These are phyloP conservation scores for Cryptosporidium ubiquitum DNA, from an alignment of 169 alveolate species.

Conservation along the genomic window DNA sequence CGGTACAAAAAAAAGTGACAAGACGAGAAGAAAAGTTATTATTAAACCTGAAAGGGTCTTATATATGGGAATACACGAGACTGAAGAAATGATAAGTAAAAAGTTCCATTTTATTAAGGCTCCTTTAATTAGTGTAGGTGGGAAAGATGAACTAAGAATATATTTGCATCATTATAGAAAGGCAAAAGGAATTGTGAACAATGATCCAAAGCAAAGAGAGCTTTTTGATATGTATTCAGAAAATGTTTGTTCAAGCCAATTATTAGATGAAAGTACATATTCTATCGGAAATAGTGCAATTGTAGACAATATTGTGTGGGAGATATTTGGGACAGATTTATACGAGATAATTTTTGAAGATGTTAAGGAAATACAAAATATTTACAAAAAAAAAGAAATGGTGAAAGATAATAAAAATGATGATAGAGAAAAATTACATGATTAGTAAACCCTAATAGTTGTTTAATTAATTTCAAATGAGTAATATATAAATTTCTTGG, in stretches of 20 bases:
- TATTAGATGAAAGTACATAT: neutral
- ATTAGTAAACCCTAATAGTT: neutral
- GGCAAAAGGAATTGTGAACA: slow-evolving; percentile 53
- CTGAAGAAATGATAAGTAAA: slow-evolving; percentile 36
- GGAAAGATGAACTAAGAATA: neutral
- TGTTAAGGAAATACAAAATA: neutral
- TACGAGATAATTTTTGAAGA: slow-evolving; percentile 36
- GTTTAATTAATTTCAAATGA: too few species aligned
- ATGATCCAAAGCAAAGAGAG: slow-evolving; percentile 54
- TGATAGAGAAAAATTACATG: neutral
- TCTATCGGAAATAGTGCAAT: neutral
- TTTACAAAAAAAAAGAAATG: neutral
- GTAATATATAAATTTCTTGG: neutral
- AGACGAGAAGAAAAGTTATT: slow-evolving; percentile 51
- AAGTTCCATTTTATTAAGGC: neutral
- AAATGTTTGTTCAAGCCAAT: slow-evolving; percentile 6
- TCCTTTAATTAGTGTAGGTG: slow-evolving; percentile 12
- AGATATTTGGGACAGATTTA: slow-evolving; percentile 32
- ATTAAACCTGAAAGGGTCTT: slow-evolving; percentile 41
- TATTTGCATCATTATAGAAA: slow-evolving; percentile 63
- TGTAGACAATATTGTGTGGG: slow-evolving; percentile 44
- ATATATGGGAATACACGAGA: slow-evolving; percentile 70
- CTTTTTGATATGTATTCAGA: neutral
- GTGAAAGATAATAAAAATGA: neutral
- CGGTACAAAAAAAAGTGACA: slow-evolving; percentile 50